Conservation (phyloP, 2,329 filamentous ascomycete genomes). For the Pseudocercospora fuligena region DNA sequence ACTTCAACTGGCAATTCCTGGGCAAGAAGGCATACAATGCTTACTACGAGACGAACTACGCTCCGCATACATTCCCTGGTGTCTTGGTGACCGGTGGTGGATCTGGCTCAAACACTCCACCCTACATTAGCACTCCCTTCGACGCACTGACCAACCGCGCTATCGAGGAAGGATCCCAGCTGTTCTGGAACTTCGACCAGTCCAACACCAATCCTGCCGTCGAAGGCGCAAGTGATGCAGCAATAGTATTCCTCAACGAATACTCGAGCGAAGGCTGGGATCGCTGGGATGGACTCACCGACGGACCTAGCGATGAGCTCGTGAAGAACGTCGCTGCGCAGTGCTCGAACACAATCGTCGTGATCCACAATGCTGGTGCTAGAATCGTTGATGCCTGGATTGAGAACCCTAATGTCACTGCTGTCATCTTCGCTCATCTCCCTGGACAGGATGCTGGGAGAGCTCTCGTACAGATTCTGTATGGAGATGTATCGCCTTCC, state of each 20-base stretch:
- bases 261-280: slow-evolving; percentile 30
- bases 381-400: slow-evolving; percentile 33
- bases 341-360: slow-evolving; percentile 59
- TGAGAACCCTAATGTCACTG: slow-evolving; percentile 38
- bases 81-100: slow-evolving; percentile 28
- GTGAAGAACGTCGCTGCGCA: slow-evolving; percentile 33
- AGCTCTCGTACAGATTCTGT: slow-evolving; percentile 34
- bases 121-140: slow-evolving; percentile 27
- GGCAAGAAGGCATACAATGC: slow-evolving; percentile 4
- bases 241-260: slow-evolving; percentile 39
- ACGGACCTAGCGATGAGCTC: slow-evolving; percentile 30
- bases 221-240: slow-evolving; percentile 30
- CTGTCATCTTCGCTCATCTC: slow-evolving; percentile 35
- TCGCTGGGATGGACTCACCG: slow-evolving; percentile 29
- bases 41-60: neutral
- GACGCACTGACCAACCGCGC: slow-evolving; percentile 24
- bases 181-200: slow-evolving; percentile 10
- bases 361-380: slow-evolving; percentile 50
- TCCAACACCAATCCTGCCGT: slow-evolving; percentile 27
- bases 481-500: slow-evolving; percentile 34
- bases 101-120: slow-evolving; percentile 28
- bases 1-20: slow-evolving; percentile 9
- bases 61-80: slow-evolving; percentile 3
- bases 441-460: slow-evolving; percentile 36
- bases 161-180: slow-evolving; percentile 21